A percentile compares a stretch with the other conserved stretches of the same genome.
These are phyloP conservation scores for Bolboschoenoplectus hybrid DNA, from an alignment of 202 grass and related monocot genomes.

Conservation along the genomic window DNA sequence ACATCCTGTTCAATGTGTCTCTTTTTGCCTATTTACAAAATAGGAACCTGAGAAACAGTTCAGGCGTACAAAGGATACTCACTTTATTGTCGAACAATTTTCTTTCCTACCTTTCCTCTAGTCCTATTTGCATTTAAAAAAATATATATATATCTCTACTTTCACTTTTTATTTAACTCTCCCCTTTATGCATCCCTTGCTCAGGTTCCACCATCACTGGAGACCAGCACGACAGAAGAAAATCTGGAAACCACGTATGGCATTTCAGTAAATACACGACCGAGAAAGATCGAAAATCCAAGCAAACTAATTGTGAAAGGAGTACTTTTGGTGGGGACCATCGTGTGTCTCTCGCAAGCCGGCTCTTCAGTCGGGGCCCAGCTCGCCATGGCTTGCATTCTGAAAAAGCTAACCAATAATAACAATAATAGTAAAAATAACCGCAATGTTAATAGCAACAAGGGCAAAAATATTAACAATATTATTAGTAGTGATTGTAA, in stretches of 20 bases:
- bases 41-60: background rate
- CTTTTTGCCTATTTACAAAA: background rate
- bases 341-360: slow-evolving; percentile 73
- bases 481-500: slow-evolving; percentile 1
- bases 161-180: background rate
- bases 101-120: background rate
- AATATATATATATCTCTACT: background rate
- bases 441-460: background rate
- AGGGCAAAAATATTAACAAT: slow-evolving; percentile 10
- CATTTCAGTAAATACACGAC: slow-evolving; percentile 13
- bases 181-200: background rate
- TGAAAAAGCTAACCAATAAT: slow-evolving; percentile 62
- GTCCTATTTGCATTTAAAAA: background rate
- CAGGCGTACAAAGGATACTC: background rate
- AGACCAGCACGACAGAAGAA: slow-evolving; percentile 31
- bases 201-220: slow-evolving; percentile 64
- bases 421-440: slow-evolving; percentile 32
- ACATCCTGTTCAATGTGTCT: background rate
- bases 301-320: slow-evolving; percentile 67
- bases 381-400: slow-evolving; percentile 65
- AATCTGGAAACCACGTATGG: slow-evolving; percentile 20
- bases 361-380: slow-evolving; percentile 61
- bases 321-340: slow-evolving; percentile 66
- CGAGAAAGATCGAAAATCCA: slow-evolving; percentile 45
- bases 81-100: background rate